These are phyloP conservation scores for Paramarasmius palmivorus DNA, from an alignment of 1,284 basidiomycete species.

Conservation along the genomic window DNA sequence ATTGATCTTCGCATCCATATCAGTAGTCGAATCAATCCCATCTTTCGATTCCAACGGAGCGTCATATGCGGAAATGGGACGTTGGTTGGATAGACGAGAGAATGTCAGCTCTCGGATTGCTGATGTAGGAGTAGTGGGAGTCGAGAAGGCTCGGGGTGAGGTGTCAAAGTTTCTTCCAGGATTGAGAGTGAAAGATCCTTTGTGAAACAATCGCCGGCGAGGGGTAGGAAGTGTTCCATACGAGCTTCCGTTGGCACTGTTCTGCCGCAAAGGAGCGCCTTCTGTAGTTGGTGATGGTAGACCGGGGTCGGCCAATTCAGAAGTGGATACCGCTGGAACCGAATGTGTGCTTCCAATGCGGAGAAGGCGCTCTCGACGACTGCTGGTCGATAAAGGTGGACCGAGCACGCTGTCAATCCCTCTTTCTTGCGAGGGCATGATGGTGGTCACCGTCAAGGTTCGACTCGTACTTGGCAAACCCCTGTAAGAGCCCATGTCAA, in stretches of 20 bases:
- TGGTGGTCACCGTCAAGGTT: background rate
- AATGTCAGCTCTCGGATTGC: slow-evolving; percentile 41
- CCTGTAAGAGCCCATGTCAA: background rate
- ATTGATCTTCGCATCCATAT: slow-evolving; percentile 71
- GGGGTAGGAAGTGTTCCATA: slow-evolving; percentile 11
- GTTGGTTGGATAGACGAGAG: slow-evolving; percentile 41
- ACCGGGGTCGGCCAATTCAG: background rate
- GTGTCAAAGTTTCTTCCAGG: slow-evolving; percentile 28
- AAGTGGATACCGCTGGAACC: slow-evolving; percentile 10
- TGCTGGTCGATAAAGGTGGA: slow-evolving; percentile 40
- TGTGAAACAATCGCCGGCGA: slow-evolving; percentile 1
- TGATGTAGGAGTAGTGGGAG: slow-evolving; percentile 28
- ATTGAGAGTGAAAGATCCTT: slow-evolving; percentile 17
- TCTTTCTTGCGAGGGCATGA: background rate
- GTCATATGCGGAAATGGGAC: slow-evolving; percentile 77
- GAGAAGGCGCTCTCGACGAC: slow-evolving; percentile 54
- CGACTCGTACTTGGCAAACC: background rate
- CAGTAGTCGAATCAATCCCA: slow-evolving; percentile 31
- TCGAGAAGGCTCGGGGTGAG: slow-evolving; percentile 25
- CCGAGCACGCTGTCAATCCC: background rate
- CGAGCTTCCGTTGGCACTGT: background rate
- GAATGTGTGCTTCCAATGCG: slow-evolving; percentile 41
- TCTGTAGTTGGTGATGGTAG: background rate
- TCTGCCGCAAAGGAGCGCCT: background rate
- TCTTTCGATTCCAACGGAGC: slow-evolving; percentile 41